These are phyloP conservation scores for Raphanus sativus DNA, from an alignment of 345 rosid species.

Conservation along the genomic window DNA sequence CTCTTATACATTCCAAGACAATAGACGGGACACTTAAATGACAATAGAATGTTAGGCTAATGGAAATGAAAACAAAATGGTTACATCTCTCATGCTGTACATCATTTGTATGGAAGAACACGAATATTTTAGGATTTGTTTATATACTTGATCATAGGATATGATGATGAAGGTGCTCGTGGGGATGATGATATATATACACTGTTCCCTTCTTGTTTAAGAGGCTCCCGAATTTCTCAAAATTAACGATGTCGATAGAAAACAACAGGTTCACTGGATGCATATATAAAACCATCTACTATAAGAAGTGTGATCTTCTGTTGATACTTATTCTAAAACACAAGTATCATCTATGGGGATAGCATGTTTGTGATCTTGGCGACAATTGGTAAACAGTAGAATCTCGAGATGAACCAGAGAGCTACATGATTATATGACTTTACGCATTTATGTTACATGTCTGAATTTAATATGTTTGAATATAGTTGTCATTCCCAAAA, in stretches of 20 bases:
- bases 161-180: not conserved
- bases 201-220: not conserved
- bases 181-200: not conserved
- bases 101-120: not conserved
- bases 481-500: conserved; percentile 16
- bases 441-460: conserved; percentile 26
- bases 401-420: conserved; percentile 24
- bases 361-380: conserved; percentile 30
- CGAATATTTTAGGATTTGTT: not conserved
- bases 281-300: not conserved
- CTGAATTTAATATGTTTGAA: conserved; percentile 9
- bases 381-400: conserved; percentile 30
- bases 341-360: conserved; percentile 21
- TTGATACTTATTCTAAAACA: conserved; percentile 15
- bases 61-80: not conserved
- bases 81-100: not conserved
- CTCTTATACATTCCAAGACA: not conserved
- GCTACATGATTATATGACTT: conserved; percentile 4
- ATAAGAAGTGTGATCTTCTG: conserved; percentile 2
- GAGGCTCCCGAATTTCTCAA: not conserved
- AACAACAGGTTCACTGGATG: not conserved
- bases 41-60: not conserved
- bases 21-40: not conserved
- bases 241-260: not conserved
- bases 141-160: too few relatives aligned